Base-by-base conservation (phyloP, 371 early-diverging fungal species). In the Lichtheimia corymbifera region DNA sequence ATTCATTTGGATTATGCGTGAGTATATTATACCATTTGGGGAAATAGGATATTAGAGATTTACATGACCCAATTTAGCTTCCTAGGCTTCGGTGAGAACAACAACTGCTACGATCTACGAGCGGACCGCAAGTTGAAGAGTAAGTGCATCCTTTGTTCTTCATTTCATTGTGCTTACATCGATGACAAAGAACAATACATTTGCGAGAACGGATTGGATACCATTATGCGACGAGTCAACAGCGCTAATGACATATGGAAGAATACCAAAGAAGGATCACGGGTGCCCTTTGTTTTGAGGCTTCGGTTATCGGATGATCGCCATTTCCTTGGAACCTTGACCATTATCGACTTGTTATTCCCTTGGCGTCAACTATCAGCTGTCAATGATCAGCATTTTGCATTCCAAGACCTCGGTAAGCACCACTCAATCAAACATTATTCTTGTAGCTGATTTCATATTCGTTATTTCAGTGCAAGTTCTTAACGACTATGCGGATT, bases 1-100 rank as follows among this genome's bases (percentile, higher is more conserved):
- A 47, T 47, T 22, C n/a, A 5, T 9, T 22, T 47, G n/a, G 47
- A 47, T 47, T 47, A 47, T 47, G 47, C 47, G 47, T 47, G 22
- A 47, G 47, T 22, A 47, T 15, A 17, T 22, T 47, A 18, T 17
- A n/a, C 6, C 7, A 15, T n/a, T 13, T 45, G 6, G 15, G 45
- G 22, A 22, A 18, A n/a, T 45, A 4, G 3, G 45, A 15, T 4
- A 18, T 45, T 18, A 0, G 0, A 47, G 1, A 47, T 18, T 22
- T 47, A 47, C 47, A 5, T 11, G 47, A 47, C 0, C 2, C 22
- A 22, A 47, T 17, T 7, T 47, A 47, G 47, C 15, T 47, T 47
- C 47, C 17, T 47, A 18, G 14, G 47, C 17, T n/a, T 47, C 2
- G 22, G 7, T 18, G 12, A 35, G 0, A 9, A 47, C 47, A 22